Conservation (phyloP, 2,329 filamentous ascomycete species). For the Akanthomyces dipterigenus region DNA sequence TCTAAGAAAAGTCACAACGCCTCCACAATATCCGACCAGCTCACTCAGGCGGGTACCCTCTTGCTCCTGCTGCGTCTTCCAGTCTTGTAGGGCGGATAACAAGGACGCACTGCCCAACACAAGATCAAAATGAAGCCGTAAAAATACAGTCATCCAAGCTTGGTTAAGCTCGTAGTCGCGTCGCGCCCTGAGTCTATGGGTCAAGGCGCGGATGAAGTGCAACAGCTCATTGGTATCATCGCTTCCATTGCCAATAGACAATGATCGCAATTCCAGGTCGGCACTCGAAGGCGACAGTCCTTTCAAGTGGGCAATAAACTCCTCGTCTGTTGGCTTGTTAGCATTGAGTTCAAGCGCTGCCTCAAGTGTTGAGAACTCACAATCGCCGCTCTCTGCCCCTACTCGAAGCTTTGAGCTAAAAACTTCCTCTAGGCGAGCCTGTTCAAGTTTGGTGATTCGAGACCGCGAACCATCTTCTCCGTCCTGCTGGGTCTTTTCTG, state of each 20-base stretch:
- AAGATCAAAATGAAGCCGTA: conserved; percentile 65
- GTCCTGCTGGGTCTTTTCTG: conserved; percentile 23
- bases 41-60: conserved; percentile 66
- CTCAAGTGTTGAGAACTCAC: conserved; percentile 36
- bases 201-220: conserved; percentile 76
- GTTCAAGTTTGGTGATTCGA: conserved; percentile 63
- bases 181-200: conserved; percentile 57
- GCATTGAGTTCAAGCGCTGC: not conserved
- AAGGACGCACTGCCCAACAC: conserved; percentile 47
- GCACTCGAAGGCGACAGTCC: conserved; percentile 75
- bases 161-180: conserved; percentile 91
- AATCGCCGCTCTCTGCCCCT: conserved; percentile 51
- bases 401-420: conserved; percentile 52
- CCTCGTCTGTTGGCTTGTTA: conserved; percentile 40
- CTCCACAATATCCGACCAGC: conserved; percentile 80
- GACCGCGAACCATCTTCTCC: conserved; percentile 44
- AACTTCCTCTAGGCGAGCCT: conserved; percentile 47
- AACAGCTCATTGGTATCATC: conserved; percentile 61
- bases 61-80: conserved; percentile 64
- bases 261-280: conserved; percentile 83
- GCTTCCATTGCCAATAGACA: conserved; percentile 44
- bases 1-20: conserved; percentile 76
- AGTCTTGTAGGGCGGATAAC: conserved; percentile 55
- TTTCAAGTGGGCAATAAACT: conserved; percentile 73
- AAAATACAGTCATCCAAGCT: conserved; percentile 94